Evolutionary conservation across 2,329 filamentous ascomycete genomes (phyloP).

Genomic region (Fusarium drepaniforme): DNA sequence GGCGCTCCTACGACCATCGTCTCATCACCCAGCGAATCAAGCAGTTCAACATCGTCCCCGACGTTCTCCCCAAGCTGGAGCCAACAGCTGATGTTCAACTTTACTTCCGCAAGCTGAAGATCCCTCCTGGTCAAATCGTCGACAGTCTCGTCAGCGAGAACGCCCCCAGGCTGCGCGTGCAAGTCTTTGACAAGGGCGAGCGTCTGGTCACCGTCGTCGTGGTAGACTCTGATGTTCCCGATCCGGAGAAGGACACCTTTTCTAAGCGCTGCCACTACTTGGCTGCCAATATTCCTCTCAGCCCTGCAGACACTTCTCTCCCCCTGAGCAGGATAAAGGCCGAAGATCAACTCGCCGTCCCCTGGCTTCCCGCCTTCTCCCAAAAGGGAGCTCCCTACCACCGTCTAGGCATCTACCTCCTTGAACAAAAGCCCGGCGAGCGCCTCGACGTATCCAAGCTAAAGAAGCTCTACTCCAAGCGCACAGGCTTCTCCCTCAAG

Average conservation of each 20-base stretch:
- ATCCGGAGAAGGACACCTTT: conserved; percentile 80
- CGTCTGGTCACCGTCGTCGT: conserved; percentile 88
- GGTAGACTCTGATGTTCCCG: conserved; percentile 91
- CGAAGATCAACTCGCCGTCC: conserved; percentile 75
- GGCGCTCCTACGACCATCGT: conserved; percentile 84
- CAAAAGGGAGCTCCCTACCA: conserved; percentile 95
- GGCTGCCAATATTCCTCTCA: conserved; percentile 72
- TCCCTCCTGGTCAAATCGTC: conserved; percentile 84
- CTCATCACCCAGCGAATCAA: conserved; percentile 87
- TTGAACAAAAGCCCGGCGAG: conserved; percentile 79
- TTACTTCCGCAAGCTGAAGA: conserved; percentile 77
- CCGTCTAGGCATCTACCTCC: conserved; percentile 83
- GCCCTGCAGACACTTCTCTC: conserved; percentile 67
- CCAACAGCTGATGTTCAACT: conserved; percentile 85
- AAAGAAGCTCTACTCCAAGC: conserved; percentile 62
- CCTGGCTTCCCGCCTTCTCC: conserved; percentile 88
- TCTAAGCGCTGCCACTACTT: conserved; percentile 88
- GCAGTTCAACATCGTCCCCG: conserved; percentile 89
- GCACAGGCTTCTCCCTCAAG: conserved; percentile 81
- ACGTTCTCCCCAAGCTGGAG: conserved; percentile 85
- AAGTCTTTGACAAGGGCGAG: conserved; percentile 85
- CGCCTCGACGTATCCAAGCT: conserved; percentile 69
- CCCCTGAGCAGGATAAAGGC: conserved; percentile 72
- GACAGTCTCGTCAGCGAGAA: conserved; percentile 79
- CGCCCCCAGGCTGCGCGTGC: conserved; percentile 81